These are phyloP conservation scores for Sistotremastrum niveocremeum DNA, from an alignment of 768 basidiomycete species.

Conservation along the genomic window DNA sequence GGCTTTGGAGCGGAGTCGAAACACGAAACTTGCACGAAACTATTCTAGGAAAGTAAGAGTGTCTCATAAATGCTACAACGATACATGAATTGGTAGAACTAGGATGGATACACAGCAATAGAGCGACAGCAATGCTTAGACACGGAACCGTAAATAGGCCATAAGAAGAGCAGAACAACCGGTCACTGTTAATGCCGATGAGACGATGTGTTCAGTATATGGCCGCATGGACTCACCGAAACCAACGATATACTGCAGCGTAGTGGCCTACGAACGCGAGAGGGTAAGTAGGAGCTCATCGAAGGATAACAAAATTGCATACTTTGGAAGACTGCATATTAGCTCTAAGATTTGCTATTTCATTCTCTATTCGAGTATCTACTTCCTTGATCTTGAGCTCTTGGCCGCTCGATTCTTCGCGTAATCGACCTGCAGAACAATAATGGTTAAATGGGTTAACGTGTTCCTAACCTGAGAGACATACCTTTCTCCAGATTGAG, in stretches of 20 bases:
- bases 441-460: background rate
- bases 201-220: background rate
- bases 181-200: slow-evolving; percentile 39
- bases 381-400: slow-evolving; percentile 97
- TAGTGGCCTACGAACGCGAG: slow-evolving; percentile 45
- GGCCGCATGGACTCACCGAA: slow-evolving; percentile 43
- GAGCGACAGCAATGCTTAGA: slow-evolving; percentile 11
- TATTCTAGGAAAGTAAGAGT: too few species aligned
- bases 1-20: too few species aligned
- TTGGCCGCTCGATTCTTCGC: slow-evolving; percentile 84
- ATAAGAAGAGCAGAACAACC: slow-evolving; percentile 77
- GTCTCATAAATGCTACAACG: too few species aligned
- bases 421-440: slow-evolving; percentile 48
- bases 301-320: background rate
- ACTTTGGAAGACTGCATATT: slow-evolving; percentile 80
- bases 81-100: too few species aligned
- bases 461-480: slow-evolving; percentile 1
- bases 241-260: slow-evolving; percentile 76
- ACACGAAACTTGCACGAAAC: too few species aligned
- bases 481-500: slow-evolving; percentile 81
- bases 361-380: slow-evolving; percentile 92
- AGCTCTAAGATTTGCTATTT: slow-evolving; percentile 78
- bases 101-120: too few species aligned
- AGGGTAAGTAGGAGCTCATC: background rate
- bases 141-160: slow-evolving; percentile 70